These are phyloP conservation scores for Lachancea mirantina DNA, from an alignment of 805 yeast species.

Conservation along the genomic window DNA sequence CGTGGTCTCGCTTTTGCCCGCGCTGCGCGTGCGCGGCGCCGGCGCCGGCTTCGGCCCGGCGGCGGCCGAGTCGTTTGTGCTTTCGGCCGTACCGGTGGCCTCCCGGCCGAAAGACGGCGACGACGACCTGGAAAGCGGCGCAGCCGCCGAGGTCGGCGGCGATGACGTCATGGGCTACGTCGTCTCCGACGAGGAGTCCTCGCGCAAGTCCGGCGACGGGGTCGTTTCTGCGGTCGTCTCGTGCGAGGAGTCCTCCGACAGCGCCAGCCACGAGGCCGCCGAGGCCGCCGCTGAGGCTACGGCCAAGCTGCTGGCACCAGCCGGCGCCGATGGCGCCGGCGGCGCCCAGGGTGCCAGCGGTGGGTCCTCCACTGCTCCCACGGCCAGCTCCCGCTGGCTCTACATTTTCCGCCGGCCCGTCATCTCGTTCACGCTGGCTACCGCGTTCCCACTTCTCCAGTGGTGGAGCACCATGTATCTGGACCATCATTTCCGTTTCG, in stretches of 20 bases:
- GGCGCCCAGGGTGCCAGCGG: conserved; percentile 2
- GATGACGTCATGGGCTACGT: neutral
- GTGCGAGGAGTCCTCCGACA: neutral
- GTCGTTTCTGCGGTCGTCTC: neutral
- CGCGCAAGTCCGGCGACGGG: too few species aligned
- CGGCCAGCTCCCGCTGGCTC: conserved; percentile 14
- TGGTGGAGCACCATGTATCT: conserved; percentile 74
- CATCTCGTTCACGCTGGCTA: conserved; percentile 30
- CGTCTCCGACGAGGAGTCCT: too few species aligned
- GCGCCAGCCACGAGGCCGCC: neutral
- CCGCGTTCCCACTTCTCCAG: conserved; percentile 45
- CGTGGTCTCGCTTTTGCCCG: too few species aligned
- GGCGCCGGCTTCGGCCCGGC: conserved; percentile 12
- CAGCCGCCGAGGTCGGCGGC: conserved; percentile 2
- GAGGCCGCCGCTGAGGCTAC: neutral
- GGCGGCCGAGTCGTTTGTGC: neutral
- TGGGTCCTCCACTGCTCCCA: conserved; percentile 1
- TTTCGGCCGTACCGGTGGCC: neutral
- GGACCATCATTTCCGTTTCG: conserved; percentile 67
- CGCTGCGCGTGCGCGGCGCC: conserved; percentile 21
- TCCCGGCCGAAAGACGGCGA: neutral
- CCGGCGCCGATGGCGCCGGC: conserved; percentile 2
- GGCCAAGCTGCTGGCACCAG: neutral
- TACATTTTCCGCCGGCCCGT: conserved; percentile 22
- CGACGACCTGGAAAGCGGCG: neutral